These are phyloP conservation scores for Vitis hybrid DNA, from an alignment of 177 flowering plant species.

Conservation along the genomic window DNA sequence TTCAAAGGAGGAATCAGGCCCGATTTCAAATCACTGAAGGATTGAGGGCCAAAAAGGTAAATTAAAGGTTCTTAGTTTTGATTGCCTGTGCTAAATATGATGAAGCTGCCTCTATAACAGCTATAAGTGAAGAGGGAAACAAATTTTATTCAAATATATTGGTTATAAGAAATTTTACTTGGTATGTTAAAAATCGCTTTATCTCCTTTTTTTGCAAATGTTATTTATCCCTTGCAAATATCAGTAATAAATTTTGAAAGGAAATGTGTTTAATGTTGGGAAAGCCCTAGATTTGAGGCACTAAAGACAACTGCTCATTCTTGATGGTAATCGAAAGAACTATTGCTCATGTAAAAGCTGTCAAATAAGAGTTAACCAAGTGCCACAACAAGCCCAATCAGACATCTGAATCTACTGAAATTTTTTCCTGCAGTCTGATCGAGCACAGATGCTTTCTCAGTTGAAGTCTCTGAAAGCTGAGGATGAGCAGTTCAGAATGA, in stretches of 20 bases:
- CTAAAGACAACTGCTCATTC: not conserved
- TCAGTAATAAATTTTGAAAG: too few relatives aligned
- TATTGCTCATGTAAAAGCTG: too few relatives aligned
- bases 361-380: not conserved
- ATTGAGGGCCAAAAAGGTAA: constrained; percentile 65
- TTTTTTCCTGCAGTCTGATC: constrained; percentile 50
- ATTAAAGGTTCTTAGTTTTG: not conserved
- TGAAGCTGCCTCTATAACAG: too few relatives aligned
- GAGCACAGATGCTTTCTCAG: constrained; percentile 46
- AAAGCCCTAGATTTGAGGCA: not conserved
- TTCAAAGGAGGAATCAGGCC: constrained; percentile 54
- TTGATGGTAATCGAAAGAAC: too few relatives aligned
- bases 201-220: not conserved
- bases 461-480: constrained; percentile 48
- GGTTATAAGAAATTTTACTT: not conserved
- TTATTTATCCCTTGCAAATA: not conserved
- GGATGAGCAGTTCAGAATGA: constrained; percentile 39
- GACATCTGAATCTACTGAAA: not conserved
- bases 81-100: not conserved
- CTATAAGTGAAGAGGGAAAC: too few relatives aligned
- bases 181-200: not conserved
- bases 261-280: not conserved
- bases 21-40: constrained; percentile 52
- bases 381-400: too few relatives aligned
- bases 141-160: not conserved